Evolutionary conservation across 305 asterid species (phyloP).

Genomic region (Petunia hybrid): DNA sequence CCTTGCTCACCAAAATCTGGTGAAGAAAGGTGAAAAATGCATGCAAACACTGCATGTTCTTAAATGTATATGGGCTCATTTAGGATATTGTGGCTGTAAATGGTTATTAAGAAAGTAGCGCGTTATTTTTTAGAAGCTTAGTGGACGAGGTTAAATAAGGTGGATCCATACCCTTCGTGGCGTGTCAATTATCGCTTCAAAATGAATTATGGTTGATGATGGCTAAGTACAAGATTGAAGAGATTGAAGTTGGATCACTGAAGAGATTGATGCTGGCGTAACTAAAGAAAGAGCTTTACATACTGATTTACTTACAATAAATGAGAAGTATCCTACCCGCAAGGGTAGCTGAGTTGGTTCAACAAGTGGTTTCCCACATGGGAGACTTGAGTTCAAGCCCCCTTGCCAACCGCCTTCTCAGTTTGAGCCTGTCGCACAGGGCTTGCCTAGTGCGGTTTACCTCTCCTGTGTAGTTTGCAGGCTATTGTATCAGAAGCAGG

Average conservation of each 20-base stretch:
- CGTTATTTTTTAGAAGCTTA: neutral
- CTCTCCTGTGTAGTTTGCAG: too few species aligned
- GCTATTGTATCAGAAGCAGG: too few species aligned
- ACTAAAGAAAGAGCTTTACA: neutral
- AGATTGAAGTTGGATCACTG: neutral
- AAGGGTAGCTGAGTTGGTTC: too few species aligned
- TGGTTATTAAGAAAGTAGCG: neutral
- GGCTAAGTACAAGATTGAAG: neutral
- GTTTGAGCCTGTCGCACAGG: too few species aligned
- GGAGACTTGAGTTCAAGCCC: too few species aligned
- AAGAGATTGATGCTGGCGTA: neutral
- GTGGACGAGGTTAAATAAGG: neutral
- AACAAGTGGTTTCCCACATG: too few species aligned
- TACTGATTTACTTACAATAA: neutral
- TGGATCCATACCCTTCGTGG: neutral
- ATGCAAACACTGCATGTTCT: neutral
- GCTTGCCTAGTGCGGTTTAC: too few species aligned
- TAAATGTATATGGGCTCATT: neutral
- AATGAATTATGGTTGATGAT: constrained; percentile 1
- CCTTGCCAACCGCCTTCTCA: too few species aligned
- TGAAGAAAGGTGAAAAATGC: neutral
- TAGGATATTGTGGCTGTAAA: neutral
- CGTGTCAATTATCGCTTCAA: neutral
- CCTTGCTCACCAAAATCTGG: neutral
- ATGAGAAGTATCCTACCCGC: neutral